Conservation (phyloP, 1,284 basidiomycete genomes). For the Cutaneotrichosporon arboriforme region DNA sequence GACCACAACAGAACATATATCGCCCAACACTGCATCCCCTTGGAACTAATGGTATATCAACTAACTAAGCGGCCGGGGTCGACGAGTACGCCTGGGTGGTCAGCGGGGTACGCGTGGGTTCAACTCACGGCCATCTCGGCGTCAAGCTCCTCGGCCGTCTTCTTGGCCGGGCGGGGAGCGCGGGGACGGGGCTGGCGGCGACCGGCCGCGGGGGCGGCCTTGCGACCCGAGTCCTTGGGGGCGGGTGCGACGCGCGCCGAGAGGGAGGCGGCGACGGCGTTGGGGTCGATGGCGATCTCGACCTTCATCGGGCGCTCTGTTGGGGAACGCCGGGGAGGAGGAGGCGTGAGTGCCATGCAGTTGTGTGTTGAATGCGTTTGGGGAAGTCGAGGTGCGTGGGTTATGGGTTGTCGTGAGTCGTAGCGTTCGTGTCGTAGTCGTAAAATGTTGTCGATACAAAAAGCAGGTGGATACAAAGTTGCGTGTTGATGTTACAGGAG, state of each 20-base stretch:
- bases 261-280: slow-evolving; percentile 60
- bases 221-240: slow-evolving; percentile 31
- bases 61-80: slow-evolving; percentile 13
- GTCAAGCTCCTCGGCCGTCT: slow-evolving; percentile 56
- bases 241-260: slow-evolving; percentile 54
- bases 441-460: neutral
- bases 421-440: slow-evolving; percentile 4
- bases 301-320: slow-evolving; percentile 97
- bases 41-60: neutral
- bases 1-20: too few relatives aligned
- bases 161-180: slow-evolving; percentile 49
- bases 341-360: neutral
- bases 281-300: slow-evolving; percentile 89
- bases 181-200: slow-evolving; percentile 49
- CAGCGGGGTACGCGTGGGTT: too few relatives aligned
- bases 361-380: slow-evolving; percentile 1
- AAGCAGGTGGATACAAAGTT: too few relatives aligned
- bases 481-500: neutral
- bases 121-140: slow-evolving; percentile 66
- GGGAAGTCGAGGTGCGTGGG: neutral
- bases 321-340: slow-evolving; percentile 2
- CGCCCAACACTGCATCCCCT: neutral
- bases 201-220: slow-evolving; percentile 54
- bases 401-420: neutral
- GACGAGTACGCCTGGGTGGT: slow-evolving; percentile 42